Percentiles rank a stretch among this genome's conserved stretches.
Conservation (phyloP, 1,139 yeast genomes). For the Suhomyces bribrorum region DNA sequence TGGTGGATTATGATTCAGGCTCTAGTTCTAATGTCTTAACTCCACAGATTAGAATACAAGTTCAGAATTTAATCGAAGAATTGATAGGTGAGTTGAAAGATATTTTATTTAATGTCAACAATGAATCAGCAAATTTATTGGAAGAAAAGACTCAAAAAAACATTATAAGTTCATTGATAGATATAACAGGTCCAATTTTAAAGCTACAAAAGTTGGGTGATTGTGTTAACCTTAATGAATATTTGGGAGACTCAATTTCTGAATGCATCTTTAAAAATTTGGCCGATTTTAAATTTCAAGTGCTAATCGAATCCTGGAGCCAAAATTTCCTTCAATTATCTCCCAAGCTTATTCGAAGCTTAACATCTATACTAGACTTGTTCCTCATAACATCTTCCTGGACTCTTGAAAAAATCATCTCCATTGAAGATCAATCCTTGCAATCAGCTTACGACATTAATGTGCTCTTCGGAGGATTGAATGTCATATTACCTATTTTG, state of each 20-base stretch:
- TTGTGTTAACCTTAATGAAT: slow-evolving; percentile 23
- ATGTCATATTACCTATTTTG: slow-evolving; percentile 13
- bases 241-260: slow-evolving; percentile 18
- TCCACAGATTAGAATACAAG: slow-evolving; percentile 24
- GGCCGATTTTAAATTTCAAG: slow-evolving; percentile 21
- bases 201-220: slow-evolving; percentile 34
- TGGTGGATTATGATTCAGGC: slow-evolving; percentile 13
- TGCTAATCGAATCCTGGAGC: slow-evolving; percentile 24
- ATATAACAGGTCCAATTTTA: slow-evolving; percentile 20
- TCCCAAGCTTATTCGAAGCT: slow-evolving; percentile 17
- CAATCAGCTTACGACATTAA: slow-evolving; percentile 23
- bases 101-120: slow-evolving; percentile 9
- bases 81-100: slow-evolving; percentile 23
- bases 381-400: slow-evolving; percentile 32
- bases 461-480: slow-evolving; percentile 17
- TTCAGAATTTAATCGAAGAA: slow-evolving; percentile 29
- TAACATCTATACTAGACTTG: slow-evolving; percentile 27
- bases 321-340: slow-evolving; percentile 21
- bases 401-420: slow-evolving; percentile 37
- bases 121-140: not conserved
- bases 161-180: slow-evolving; percentile 18
- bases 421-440: slow-evolving; percentile 17
- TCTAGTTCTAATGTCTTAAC: slow-evolving; percentile 19
- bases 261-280: not conserved
- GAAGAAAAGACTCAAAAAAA: slow-evolving; percentile 18